Conservation (phyloP, 768 basidiomycete species). For the Lanmaoa rubissima region DNA sequence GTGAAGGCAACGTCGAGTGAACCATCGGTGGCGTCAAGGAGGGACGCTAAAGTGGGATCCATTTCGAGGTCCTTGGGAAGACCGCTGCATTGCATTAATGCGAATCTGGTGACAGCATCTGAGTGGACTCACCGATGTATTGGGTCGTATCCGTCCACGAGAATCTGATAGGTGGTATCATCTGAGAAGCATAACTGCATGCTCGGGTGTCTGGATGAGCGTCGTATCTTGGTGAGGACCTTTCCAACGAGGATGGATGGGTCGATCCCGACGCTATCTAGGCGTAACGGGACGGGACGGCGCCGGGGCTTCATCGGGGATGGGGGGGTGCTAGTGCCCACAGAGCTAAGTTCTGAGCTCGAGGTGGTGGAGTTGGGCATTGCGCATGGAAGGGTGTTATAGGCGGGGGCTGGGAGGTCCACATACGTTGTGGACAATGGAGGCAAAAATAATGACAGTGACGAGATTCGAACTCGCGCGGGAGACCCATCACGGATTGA, state of each 20-base stretch:
- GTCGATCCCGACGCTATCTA: conserved; percentile 35
- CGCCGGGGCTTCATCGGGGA: conserved; percentile 29
- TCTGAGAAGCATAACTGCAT: conserved; percentile 50
- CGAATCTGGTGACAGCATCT: background rate
- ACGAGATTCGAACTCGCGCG: conserved; percentile 62
- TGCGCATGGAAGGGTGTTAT: conserved; percentile 9
- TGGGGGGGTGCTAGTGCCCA: conserved; percentile 14
- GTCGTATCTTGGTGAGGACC: conserved; percentile 37
- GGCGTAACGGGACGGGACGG: conserved; percentile 37
- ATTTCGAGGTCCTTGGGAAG: conserved; percentile 61
- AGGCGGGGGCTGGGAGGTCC: background rate
- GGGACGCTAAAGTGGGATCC: conserved; percentile 39
- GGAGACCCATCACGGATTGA: conserved; percentile 55
- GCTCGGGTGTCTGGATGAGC: conserved; percentile 44
- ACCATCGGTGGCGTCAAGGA: conserved; percentile 41
- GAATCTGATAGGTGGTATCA: conserved; percentile 44
- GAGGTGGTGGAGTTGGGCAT: conserved; percentile 10
- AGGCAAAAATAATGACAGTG: conserved; percentile 41
- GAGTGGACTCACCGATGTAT: conserved; percentile 35
- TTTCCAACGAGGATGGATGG: conserved; percentile 46
- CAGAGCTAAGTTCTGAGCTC: conserved; percentile 10
- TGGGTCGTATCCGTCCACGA: conserved; percentile 65
- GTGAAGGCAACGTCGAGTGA: conserved; percentile 37
- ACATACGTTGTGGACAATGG: conserved; percentile 15
- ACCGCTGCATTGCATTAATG: conserved; percentile 31